Percentiles rank a stretch among this genome's conserved stretches.
phyloP scores from a whole-genome alignment of 148 eudicot genomes.

The Hydrangea macrophylla region DNA sequence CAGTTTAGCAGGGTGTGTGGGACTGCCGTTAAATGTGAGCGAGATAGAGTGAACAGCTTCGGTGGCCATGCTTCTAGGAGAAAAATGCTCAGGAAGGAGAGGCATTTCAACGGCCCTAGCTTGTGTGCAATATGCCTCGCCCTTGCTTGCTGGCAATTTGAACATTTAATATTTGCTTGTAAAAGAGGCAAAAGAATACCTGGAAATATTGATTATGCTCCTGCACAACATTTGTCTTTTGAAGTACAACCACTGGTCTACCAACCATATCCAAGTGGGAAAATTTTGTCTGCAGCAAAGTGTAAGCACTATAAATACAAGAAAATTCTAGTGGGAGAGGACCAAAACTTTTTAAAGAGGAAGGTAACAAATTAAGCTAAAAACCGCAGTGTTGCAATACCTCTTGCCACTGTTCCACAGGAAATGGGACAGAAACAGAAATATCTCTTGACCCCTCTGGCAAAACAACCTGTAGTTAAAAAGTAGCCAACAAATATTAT shows the following conservation, averaged over 20 bases:
- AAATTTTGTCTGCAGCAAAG: constrained; percentile 54
- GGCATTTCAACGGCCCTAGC: no score
- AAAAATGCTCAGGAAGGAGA: background rate
- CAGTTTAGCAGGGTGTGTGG: no score
- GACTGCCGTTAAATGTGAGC: no score
- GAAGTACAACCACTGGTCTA: constrained; percentile 83
- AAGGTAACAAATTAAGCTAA: background rate
- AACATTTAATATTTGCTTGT: background rate
- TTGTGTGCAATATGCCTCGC: no score
- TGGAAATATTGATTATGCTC: constrained; percentile 85
- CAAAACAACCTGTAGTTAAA: constrained; percentile 68
- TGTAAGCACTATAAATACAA: constrained; percentile 11
- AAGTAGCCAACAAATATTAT: constrained; percentile 12
- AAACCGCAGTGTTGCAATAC: constrained; percentile 31
- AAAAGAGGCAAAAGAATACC: constrained; percentile 34
- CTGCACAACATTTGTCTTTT: constrained; percentile 68
- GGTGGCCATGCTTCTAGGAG: no score
- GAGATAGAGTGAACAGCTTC: no score
- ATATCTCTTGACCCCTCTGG: constrained; percentile 90
- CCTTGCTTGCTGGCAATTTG: background rate
- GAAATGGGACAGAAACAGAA: constrained; percentile 79
- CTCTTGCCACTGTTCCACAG: constrained; percentile 69
- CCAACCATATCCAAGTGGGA: constrained; percentile 91
- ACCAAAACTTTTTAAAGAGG: background rate
- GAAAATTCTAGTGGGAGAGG: background rate